Conservation (phyloP, 179 eudicot genomes). For the Beta macrorhiza region DNA sequence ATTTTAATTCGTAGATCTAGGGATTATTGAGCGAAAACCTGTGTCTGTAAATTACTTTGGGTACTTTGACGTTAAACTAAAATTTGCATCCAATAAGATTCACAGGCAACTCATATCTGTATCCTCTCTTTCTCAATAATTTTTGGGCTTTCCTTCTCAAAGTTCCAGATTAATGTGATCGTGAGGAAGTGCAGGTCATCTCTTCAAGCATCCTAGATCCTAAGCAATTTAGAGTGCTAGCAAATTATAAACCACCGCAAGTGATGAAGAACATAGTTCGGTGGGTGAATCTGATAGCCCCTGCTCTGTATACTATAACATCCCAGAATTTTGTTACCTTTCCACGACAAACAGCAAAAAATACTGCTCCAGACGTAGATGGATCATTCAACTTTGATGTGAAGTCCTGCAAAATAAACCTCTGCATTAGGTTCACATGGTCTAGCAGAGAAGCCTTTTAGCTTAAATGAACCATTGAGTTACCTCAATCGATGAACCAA, state of each 20-base stretch:
- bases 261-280: neutral
- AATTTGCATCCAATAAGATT: neutral
- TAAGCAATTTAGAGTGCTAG: neutral
- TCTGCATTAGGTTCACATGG: slow-evolving; percentile 20
- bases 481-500: slow-evolving; percentile 78
- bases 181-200: neutral
- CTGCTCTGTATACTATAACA: neutral
- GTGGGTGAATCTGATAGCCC: neutral
- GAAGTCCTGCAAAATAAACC: slow-evolving; percentile 57
- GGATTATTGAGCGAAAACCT: neutral
- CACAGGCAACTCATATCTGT: neutral
- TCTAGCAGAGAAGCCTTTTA: neutral
- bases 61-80: neutral
- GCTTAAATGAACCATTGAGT: slow-evolving; percentile 14
- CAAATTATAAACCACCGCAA: neutral
- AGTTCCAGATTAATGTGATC: neutral
- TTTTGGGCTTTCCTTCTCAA: neutral
- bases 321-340: slow-evolving; percentile 52
- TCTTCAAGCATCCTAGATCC: neutral
- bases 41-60: neutral
- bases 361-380: slow-evolving; percentile 79
- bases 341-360: slow-evolving; percentile 98
- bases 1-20: neutral
- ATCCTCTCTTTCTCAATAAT: neutral
- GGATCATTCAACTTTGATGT: slow-evolving; percentile 74